These are phyloP conservation scores for Termitomyces sp. DNA, from an alignment of 768 basidiomycete species.

Conservation along the genomic window DNA sequence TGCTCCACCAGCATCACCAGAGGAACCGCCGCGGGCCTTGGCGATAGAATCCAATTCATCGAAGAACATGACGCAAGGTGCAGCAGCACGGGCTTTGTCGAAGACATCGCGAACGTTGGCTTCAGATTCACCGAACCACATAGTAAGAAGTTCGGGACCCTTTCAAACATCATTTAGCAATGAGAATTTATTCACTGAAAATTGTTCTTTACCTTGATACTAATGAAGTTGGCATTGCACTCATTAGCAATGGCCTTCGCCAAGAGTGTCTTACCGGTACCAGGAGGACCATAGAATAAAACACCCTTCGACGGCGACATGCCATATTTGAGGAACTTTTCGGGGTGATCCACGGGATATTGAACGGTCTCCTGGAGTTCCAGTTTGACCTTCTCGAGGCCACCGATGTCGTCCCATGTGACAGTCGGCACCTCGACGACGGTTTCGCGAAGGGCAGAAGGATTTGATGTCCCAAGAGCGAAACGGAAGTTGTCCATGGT, in stretches of 20 bases:
- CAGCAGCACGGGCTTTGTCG: conserved; percentile 98
- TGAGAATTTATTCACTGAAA: not conserved
- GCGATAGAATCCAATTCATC: conserved; percentile 99
- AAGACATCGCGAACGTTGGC: conserved; percentile 99
- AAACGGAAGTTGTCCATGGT: conserved; percentile 99
- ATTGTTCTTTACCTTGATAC: conserved; percentile 71
- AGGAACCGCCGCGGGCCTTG: conserved; percentile 84
- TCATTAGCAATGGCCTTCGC: conserved; percentile 99
- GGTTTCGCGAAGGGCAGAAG: conserved; percentile 97
- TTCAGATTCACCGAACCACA: conserved; percentile 99
- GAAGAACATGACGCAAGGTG: conserved; percentile 99
- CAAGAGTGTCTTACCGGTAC: conserved; percentile 98
- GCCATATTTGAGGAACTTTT: conserved; percentile 99
- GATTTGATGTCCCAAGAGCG: conserved; percentile 95
- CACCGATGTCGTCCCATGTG: conserved; percentile 99
- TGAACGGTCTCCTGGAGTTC: conserved; percentile 99
- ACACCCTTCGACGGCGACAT: conserved; percentile 99
- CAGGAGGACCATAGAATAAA: conserved; percentile 98
- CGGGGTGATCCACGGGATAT: conserved; percentile 99
- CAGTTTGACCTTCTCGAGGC: conserved; percentile 98
- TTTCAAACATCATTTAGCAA: conserved; percentile 26
- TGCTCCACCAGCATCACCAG: conserved; percentile 93
- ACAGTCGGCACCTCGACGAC: conserved; percentile 99
- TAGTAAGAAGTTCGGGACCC: conserved; percentile 96
- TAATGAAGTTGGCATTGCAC: conserved; percentile 99